Base-by-base conservation (phyloP, 257 asterid species). In the Ilex aquifolium region DNA sequence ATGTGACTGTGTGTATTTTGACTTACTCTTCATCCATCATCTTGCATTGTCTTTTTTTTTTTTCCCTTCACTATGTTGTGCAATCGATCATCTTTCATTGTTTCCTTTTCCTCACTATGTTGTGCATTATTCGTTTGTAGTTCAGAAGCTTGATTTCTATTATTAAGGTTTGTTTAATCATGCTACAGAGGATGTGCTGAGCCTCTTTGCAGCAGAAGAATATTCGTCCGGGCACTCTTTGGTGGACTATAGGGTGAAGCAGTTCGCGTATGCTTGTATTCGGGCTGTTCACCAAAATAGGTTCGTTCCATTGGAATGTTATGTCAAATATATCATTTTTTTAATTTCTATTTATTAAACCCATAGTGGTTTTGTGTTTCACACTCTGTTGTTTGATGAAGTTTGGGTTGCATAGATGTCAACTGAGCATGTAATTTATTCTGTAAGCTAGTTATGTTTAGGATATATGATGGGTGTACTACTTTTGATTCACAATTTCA, bases 241-340 rank as follows among this genome's bases (percentile, higher is more conserved):
- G 70, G 99, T 90, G 77, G 85, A 83, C 56, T 81, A 66, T 88
- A 84, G 99, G 85, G 83, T 93, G 63, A 87, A 84, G 82, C 73
- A 70, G 68, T 75, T 90, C 69, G 72, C 83, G 44, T 67, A 72
- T 77, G 84, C 85, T 72, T 93, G 99, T 76, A 57, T 87, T 71
- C 75, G 69, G 69, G 95, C 95, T 4, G 63, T 93, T 70, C 72
- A 90, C 56, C 91, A 82, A 49, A 88, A 87, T 70, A 93, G 99
- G 99, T 92, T 46, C 60, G 81, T 62, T 67, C 52, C 49, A 63
- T 39, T 48, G 29, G 31, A 17, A 55, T 13, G 39, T 67, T 72
- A n/a, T 6, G 46, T 39, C 32, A 63, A 21, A 31, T 62, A 7
- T 7, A 21, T 61, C 61, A 29, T 63, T 14, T 27, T 31, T 17